A percentile compares a stretch with the other conserved stretches of the same genome.
phyloP scores from a whole-genome alignment of 305 asterid species.

The Euphrasia arctica region DNA sequence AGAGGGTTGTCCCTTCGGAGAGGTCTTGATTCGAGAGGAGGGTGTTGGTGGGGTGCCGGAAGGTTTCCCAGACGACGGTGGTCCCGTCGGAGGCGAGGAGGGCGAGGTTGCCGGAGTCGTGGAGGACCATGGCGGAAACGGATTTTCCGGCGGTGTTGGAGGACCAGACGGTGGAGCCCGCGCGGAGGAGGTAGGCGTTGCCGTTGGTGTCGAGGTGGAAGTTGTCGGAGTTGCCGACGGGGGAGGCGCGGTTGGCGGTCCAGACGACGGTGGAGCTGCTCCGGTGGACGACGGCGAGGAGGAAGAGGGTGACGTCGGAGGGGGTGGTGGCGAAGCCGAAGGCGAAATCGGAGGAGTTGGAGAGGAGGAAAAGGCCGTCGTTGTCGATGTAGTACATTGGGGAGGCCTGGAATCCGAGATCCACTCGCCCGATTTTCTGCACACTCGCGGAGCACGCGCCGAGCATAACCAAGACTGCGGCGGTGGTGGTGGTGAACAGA shows the following conservation, averaged over 20 bases:
- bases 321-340: constrained; percentile 66
- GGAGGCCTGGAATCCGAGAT: constrained; percentile 63
- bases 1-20: constrained; percentile 49
- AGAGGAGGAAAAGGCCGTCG: constrained; percentile 61
- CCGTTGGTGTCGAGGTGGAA: constrained; percentile 58
- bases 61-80: constrained; percentile 56
- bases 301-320: constrained; percentile 53
- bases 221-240: constrained; percentile 51
- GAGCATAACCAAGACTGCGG: constrained; percentile 25
- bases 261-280: constrained; percentile 65
- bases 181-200: constrained; percentile 46
- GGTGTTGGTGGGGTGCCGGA: constrained; percentile 52
- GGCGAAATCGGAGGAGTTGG: constrained; percentile 68
- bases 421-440: constrained; percentile 53
- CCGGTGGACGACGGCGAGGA: constrained; percentile 59
- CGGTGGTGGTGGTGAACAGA: constrained; percentile 1
- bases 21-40: constrained; percentile 55
- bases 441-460: constrained; percentile 51
- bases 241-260: constrained; percentile 76
- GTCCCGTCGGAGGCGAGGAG: constrained; percentile 40
- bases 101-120: constrained; percentile 58
- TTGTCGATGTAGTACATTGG: constrained; percentile 79
- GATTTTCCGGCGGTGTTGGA: constrained; percentile 45
- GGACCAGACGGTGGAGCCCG: constrained; percentile 48
- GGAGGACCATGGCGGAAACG: constrained; percentile 53